Conservation (phyloP, 106 monocot genomes). For the Hemerocallis citrina region DNA sequence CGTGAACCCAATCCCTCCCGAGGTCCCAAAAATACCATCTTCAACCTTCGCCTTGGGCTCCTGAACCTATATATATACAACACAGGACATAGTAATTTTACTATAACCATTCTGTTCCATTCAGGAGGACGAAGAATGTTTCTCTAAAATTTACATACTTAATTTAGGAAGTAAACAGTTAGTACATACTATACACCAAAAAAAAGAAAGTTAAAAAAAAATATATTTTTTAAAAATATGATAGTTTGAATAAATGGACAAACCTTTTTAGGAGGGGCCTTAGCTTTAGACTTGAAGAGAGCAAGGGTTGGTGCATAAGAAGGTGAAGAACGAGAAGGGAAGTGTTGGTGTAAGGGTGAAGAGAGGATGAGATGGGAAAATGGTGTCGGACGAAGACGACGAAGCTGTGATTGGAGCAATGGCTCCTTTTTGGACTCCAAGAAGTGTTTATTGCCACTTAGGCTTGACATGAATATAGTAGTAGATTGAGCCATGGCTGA, state of each 20-base stretch:
- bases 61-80: constrained; percentile 2
- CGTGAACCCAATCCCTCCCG: constrained; percentile 97
- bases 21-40: constrained; percentile 90
- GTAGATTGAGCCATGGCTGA: constrained; percentile 67
- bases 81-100: no score
- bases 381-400: constrained; percentile 32
- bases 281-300: constrained; percentile 63
- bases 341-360: neutral
- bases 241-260: neutral
- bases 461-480: constrained; percentile 57
- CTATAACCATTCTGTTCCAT: neutral
- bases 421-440: constrained; percentile 23
- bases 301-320: constrained; percentile 28
- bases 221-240: neutral
- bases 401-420: constrained; percentile 17
- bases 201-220: neutral
- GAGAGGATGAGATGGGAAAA: constrained; percentile 25
- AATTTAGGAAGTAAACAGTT: no score
- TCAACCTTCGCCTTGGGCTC: constrained; percentile 62
- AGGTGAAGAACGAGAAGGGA: constrained; percentile 12
- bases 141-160: neutral
- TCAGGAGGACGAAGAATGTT: neutral
- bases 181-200: no score
- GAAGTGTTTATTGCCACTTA: constrained; percentile 19
- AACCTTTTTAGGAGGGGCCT: constrained; percentile 46